Base-by-base conservation (phyloP, 257 asterid genomes). In the Salvia hispanica region DNA sequence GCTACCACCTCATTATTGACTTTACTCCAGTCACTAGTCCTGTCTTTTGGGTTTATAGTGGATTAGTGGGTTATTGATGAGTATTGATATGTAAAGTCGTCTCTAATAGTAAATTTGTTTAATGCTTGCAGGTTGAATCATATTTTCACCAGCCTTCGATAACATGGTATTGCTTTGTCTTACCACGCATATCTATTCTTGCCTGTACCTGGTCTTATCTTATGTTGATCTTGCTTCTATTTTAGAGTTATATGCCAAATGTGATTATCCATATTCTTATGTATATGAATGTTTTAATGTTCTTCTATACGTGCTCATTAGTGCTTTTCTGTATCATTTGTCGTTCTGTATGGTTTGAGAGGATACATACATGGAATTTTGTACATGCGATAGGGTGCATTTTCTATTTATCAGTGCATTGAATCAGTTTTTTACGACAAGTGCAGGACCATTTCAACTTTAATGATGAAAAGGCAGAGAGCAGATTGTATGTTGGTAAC, bases 401-500 rank as follows among this genome's bases (percentile, higher is more conserved):
- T 21, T 58, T 47, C 16, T 8, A 34, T 14, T 28, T 11, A 39
- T 14, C 31, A 64, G 47, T 14, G 16, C 31, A 57, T 16, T 61
- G 50, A 25, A 69, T 37, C 55, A 37, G 51, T 62, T 40, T 71
- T 45, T 63, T 4, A 4, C 25, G 64, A 42, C 42, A 43, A 44
- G 14, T 63, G 82, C 90, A 84, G 96, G 89, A 85, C 60, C 65
- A 59, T 13, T 54, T 68, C 72, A 80, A 61, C 63, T 69, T 62
- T 47, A 62, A 28, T 2, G 91, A 84, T 51, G 95, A 83, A 7
- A 92, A 81, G 71, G 74, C 71, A 5, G 95, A 89, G 76, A 82
- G 90, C 85, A 86, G 89, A 64, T 81, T 92, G 25, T 92, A 90
- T 46, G 68, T 92, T 31, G 98, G 95, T 62, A 92, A 92, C 83